Base-by-base conservation (phyloP, 78 protist species). In the Diacronema lutheri region DNA sequence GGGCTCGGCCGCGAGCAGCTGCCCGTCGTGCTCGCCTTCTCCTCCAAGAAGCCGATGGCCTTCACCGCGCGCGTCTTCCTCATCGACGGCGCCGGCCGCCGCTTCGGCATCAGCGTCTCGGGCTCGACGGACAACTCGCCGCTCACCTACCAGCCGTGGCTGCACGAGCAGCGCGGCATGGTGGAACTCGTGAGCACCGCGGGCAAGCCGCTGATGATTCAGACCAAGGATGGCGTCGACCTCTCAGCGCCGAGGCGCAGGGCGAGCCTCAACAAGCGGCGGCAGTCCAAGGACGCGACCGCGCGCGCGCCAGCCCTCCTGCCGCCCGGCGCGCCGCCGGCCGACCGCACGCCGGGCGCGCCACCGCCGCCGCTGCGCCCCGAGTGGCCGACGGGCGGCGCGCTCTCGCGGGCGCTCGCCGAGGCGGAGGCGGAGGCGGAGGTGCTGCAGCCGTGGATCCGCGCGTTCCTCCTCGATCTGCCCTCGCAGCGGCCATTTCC, bases 1-100 rank as follows among this genome's bases (percentile, higher is more conserved):
- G 44, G 79, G 10, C 4, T 50, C 60, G 37, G 50, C 29, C 25
- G 13, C 13, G 6, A 11, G 64, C 29, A 1, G 33, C 40, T 57
- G 25, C 82, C 58, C 13, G 62, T 87, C 46, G 77, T 79, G 41
- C 84, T 93, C 21, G 1, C 89, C 4, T 90, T 89, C 65, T 0
- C 46, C 25, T 29, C 83, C 23, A 37, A 56, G 62, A 73, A 64
- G 78, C 76, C 95, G 7, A 83, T 76, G 64, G 1, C 88, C 57
- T 93, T 93, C 92, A 87, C 93, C 6, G 82, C 88, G 71, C 74
- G 23, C 19, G 35, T 93, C 55, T 81, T 72, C 44, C 86, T 93
- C 76, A 0, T 78, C 64, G 95, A 93, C 84, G 26, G 33, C 73
- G 66, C 44, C 11, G 93, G 85, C 68, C 79, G 78, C 55, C 19